Conservation (phyloP, 2,329 filamentous ascomycete genomes). For the Tolypocladium inflatum region DNA sequence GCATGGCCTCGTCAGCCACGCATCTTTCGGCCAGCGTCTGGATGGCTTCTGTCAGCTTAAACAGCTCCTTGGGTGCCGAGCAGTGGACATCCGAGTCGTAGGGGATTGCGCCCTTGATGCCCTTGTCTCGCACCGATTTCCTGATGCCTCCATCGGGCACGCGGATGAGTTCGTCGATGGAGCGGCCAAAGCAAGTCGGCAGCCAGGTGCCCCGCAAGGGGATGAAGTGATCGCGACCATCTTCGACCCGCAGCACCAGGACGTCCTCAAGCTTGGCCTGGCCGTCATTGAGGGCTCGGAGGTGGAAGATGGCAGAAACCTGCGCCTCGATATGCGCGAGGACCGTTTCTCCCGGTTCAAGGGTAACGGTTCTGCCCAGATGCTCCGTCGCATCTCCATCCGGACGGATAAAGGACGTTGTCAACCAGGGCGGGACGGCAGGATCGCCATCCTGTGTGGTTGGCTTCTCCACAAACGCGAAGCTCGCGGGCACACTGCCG, state of each 20-base stretch:
- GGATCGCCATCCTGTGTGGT: conserved; percentile 32
- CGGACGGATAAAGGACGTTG: conserved; percentile 48
- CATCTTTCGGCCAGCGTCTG: conserved; percentile 46
- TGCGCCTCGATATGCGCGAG: conserved; percentile 59
- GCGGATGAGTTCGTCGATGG: conserved; percentile 78
- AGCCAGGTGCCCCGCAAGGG: conserved; percentile 71
- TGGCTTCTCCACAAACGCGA: conserved; percentile 71
- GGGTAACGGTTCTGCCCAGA: conserved; percentile 44
- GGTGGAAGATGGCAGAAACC: conserved; percentile 53
- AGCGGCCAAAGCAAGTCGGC: conserved; percentile 73
- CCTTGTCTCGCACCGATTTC: conserved; percentile 28
- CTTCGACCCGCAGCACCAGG: conserved; percentile 71
- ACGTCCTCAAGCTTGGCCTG: conserved; percentile 67
- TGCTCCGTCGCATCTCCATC: conserved; percentile 20
- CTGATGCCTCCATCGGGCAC: conserved; percentile 76
- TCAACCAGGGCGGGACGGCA: conserved; percentile 56
- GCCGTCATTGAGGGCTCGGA: conserved; percentile 63
- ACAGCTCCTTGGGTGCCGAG: conserved; percentile 81
- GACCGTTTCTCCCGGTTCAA: conserved; percentile 79
- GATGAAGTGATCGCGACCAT: conserved; percentile 87
- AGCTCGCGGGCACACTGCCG: conserved; percentile 67
- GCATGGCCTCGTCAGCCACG: conserved; percentile 52
- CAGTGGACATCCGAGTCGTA: conserved; percentile 54
- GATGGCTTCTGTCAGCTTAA: conserved; percentile 77
- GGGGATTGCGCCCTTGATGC: conserved; percentile 39